Conservation (phyloP, 2,329 filamentous ascomycete genomes). For the Madurella fahalii region DNA sequence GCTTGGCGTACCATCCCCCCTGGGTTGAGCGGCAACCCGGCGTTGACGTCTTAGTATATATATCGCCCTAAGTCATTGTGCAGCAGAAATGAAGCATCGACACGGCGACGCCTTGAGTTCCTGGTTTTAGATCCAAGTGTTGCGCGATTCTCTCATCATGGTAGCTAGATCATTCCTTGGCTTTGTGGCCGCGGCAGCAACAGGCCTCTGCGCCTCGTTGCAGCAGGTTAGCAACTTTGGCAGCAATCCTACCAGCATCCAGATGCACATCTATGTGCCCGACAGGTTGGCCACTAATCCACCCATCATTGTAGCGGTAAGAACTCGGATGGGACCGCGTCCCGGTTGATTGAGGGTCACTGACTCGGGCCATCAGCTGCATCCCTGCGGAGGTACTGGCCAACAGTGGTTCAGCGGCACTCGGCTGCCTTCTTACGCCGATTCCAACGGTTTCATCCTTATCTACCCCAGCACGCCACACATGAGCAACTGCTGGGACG, state of each 20-base stretch:
- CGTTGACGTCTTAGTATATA: neutral
- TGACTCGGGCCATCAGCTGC: slow-evolving; percentile 27
- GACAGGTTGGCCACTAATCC: slow-evolving; percentile 36
- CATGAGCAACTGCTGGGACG: slow-evolving; percentile 48
- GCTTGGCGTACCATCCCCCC: neutral
- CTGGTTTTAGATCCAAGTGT: too few species aligned
- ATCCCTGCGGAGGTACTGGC: slow-evolving; percentile 45
- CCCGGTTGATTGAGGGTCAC: neutral
- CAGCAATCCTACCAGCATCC: slow-evolving; percentile 36
- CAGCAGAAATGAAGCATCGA: too few species aligned
- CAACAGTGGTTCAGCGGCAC: slow-evolving; percentile 38
- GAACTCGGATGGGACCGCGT: neutral
- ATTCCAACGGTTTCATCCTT: slow-evolving; percentile 32
- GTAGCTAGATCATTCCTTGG: slow-evolving; percentile 12
- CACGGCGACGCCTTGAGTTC: too few species aligned
- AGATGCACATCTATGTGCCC: slow-evolving; percentile 40
- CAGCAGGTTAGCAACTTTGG: slow-evolving; percentile 26
- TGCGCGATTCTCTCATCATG: slow-evolving; percentile 11
- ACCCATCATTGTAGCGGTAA: slow-evolving; percentile 40
- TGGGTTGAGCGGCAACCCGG: neutral
- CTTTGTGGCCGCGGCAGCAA: slow-evolving; percentile 18
- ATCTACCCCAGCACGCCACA: slow-evolving; percentile 48
- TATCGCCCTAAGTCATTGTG: neutral
- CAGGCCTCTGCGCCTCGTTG: slow-evolving; percentile 22
- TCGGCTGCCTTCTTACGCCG: slow-evolving; percentile 39